These are phyloP conservation scores for Exophiala sideris DNA, from an alignment of 2,329 filamentous ascomycete genomes.

Conservation along the genomic window DNA sequence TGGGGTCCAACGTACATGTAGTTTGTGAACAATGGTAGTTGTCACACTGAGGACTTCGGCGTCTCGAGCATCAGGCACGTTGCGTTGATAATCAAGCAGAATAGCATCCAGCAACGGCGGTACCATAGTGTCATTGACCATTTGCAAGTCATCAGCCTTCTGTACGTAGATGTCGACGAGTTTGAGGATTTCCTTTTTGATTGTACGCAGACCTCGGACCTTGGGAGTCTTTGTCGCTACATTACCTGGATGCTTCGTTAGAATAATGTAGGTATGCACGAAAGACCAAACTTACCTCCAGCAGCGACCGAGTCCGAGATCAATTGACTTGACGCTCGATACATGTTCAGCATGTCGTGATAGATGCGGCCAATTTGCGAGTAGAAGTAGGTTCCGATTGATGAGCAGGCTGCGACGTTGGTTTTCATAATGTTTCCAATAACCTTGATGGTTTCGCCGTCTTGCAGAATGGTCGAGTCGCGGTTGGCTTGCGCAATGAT, in stretches of 20 bases:
- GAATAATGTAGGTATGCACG: slow-evolving; percentile 6
- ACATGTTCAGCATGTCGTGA: slow-evolving; percentile 98
- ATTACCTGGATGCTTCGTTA: slow-evolving; percentile 56
- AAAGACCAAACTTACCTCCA: slow-evolving; percentile 59
- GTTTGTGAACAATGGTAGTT: slow-evolving; percentile 93
- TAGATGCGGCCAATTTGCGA: slow-evolving; percentile 97
- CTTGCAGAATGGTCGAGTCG: slow-evolving; percentile 82
- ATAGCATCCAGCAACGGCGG: slow-evolving; percentile 94
- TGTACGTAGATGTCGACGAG: slow-evolving; percentile 97
- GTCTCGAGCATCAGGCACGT: slow-evolving; percentile 91
- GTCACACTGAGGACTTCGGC: slow-evolving; percentile 96
- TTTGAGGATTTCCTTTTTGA: slow-evolving; percentile 99
- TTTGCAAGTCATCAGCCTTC: slow-evolving; percentile 92
- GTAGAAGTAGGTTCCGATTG: slow-evolving; percentile 95
- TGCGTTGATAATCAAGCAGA: slow-evolving; percentile 92
- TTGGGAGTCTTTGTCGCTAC: slow-evolving; percentile 97
- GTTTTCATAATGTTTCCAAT: slow-evolving; percentile 99
- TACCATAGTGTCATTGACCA: slow-evolving; percentile 90
- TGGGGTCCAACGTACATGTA: slow-evolving; percentile 74
- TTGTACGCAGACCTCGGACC: slow-evolving; percentile 88
- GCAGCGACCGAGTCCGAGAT: slow-evolving; percentile 88
- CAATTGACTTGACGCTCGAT: slow-evolving; percentile 89
- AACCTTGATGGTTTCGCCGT: slow-evolving; percentile 93
- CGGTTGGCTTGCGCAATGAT: slow-evolving; percentile 86
- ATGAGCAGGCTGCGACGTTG: slow-evolving; percentile 96